Evolutionary conservation across 352 stramenopile species (phyloP).

Genomic region (Phytophthora colocasiae): DNA sequence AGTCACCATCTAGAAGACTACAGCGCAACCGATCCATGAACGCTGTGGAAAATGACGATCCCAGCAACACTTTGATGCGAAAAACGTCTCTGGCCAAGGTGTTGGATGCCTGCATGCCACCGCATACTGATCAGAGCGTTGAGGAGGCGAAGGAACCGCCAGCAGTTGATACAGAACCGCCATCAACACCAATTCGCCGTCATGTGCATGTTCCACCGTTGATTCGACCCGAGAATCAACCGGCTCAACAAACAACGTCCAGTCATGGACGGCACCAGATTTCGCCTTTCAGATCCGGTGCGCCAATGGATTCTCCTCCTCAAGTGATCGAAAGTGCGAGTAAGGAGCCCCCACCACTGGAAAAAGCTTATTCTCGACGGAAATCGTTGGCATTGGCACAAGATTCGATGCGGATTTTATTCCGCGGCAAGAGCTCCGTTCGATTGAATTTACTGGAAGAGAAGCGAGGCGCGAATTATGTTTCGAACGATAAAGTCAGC

Average conservation of each 20-base stretch:
- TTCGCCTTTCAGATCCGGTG: slow-evolving; percentile 1
- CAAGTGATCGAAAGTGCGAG: neutral
- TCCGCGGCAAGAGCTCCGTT: slow-evolving; percentile 25
- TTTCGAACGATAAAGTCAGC: neutral
- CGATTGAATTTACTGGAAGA: slow-evolving; percentile 15
- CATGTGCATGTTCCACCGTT: slow-evolving; percentile 20
- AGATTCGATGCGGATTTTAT: slow-evolving; percentile 46
- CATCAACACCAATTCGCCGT: slow-evolving; percentile 9
- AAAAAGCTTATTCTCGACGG: slow-evolving; percentile 15
- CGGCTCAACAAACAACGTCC: neutral
- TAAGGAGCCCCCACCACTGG: slow-evolving; percentile 9
- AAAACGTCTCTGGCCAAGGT: slow-evolving; percentile 36
- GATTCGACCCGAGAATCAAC: neutral
- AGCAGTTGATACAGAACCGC: neutral
- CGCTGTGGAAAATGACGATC: neutral
- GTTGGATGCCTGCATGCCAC: slow-evolving; percentile 27
- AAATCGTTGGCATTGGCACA: slow-evolving; percentile 44
- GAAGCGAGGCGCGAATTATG: slow-evolving; percentile 8
- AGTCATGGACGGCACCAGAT: slow-evolving; percentile 9
- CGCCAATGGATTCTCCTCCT: neutral
- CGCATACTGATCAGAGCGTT: neutral
- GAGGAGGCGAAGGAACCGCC: neutral
- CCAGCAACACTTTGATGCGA: slow-evolving; percentile 8
- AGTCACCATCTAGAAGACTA: neutral
- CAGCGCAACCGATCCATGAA: slow-evolving; percentile 17